Evolutionary conservation across 2,329 filamentous ascomycete species (phyloP).

Genomic region (Cladosporium sp.): DNA sequence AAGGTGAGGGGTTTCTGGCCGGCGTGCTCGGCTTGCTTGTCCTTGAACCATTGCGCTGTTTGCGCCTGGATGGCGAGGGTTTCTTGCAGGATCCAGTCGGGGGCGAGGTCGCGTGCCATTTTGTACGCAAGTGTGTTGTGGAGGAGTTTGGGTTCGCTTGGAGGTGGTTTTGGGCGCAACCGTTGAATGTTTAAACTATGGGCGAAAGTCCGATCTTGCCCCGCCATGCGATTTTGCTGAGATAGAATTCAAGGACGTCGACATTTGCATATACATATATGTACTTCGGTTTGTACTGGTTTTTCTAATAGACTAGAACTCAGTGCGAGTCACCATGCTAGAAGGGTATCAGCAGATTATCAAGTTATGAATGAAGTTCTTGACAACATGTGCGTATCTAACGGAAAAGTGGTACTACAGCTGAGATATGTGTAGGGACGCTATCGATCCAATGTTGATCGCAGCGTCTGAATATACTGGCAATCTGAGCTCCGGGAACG

Average conservation of each 20-base stretch:
- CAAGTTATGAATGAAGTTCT: too few relatives aligned
- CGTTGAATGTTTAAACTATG: not conserved
- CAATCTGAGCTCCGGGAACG: too few relatives aligned
- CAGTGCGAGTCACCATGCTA: too few relatives aligned
- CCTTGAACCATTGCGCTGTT: constrained; percentile 23
- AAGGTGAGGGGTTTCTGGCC: constrained; percentile 59
- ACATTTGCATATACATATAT: not conserved
- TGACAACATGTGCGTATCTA: not conserved
- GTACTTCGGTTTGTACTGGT: too few relatives aligned
- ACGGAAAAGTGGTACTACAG: not conserved
- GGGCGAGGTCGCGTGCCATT: constrained; percentile 31
- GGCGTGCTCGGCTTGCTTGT: constrained; percentile 25
- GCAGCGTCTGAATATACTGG: too few relatives aligned
- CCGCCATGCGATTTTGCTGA: not conserved
- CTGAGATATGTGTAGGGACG: not conserved
- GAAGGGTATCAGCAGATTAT: too few relatives aligned
- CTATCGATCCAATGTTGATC: not conserved
- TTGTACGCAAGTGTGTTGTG: not conserved
- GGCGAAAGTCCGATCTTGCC: not conserved
- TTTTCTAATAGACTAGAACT: too few relatives aligned
- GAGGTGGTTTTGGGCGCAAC: not conserved
- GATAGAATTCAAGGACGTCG: not conserved
- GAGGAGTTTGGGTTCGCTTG: not conserved
- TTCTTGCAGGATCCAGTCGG: constrained; percentile 35
- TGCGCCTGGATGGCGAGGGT: constrained; percentile 31